Conservation (phyloP, 495 filamentous ascomycete species). For the Viridothelium virens region DNA sequence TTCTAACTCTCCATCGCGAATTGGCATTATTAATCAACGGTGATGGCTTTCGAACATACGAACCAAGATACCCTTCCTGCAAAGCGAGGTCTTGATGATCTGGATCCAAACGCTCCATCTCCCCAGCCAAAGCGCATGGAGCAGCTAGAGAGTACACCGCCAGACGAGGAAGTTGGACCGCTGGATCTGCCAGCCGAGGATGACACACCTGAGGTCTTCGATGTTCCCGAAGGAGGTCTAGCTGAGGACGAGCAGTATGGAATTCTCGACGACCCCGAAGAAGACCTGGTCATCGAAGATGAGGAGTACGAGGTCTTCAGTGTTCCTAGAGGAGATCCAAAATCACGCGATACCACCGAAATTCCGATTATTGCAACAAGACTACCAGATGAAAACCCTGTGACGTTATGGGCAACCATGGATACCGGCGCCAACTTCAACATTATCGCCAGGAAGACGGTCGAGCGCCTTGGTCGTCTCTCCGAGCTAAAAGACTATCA, state of each 20-base stretch:
- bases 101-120: no score
- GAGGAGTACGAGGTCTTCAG: slow-evolving; percentile 16
- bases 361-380: slow-evolving; percentile 8
- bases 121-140: no score
- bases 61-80: no score
- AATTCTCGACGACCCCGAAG: neutral
- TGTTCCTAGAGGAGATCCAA: neutral
- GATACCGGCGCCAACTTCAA: slow-evolving; percentile 15
- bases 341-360: slow-evolving; percentile 9
- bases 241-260: neutral
- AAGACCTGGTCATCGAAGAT: slow-evolving; percentile 2
- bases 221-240: neutral
- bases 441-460: slow-evolving; percentile 10
- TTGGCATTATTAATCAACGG: no score
- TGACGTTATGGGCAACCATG: slow-evolving; percentile 12
- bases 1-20: no score
- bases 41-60: no score
- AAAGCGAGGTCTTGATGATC: no score
- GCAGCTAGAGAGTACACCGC: no score
- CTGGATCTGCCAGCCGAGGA: no score
- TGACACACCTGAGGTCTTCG: no score
- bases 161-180: no score
- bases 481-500: neutral
- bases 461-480: neutral
- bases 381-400: neutral